Conservation (phyloP, 306 rosid genomes). For the Sindora glabra region DNA sequence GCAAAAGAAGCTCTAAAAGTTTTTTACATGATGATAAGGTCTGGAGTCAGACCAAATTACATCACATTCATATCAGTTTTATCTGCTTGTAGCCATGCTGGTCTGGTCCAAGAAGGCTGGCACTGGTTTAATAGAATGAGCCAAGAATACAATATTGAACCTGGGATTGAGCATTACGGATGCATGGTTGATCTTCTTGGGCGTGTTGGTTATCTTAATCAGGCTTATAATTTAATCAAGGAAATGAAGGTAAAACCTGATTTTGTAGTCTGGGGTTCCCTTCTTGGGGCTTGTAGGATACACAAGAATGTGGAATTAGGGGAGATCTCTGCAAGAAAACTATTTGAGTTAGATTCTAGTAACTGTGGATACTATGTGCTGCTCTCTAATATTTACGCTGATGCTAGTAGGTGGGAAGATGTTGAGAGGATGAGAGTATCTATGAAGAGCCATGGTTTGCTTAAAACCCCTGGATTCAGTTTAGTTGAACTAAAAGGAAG, state of each 20-base stretch:
- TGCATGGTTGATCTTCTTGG: constrained; percentile 85
- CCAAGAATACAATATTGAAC: constrained; percentile 46
- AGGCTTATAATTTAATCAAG: constrained; percentile 63
- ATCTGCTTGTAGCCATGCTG: constrained; percentile 76
- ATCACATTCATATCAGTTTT: constrained; percentile 65
- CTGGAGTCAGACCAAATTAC: constrained; percentile 51
- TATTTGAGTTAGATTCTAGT: constrained; percentile 65
- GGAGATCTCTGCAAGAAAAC: constrained; percentile 53
- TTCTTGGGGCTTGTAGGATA: constrained; percentile 68
- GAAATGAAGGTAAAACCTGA: constrained; percentile 64
- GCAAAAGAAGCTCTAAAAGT: constrained; percentile 55
- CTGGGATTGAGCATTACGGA: constrained; percentile 68
- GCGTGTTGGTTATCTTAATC: constrained; percentile 54
- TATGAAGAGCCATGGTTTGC: constrained; percentile 57
- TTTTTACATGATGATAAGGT: constrained; percentile 45
- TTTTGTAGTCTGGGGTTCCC: constrained; percentile 71
- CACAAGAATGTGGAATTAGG: constrained; percentile 66
- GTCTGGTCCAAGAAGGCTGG: constrained; percentile 66
- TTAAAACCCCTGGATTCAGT: constrained; percentile 71
- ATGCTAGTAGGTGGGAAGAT: constrained; percentile 68
- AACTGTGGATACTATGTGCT: constrained; percentile 71
- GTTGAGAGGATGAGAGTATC: constrained; percentile 59
- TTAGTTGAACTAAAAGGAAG: constrained; percentile 67
- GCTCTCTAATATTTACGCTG: constrained; percentile 74
- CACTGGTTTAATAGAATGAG: constrained; percentile 67